A percentile compares a stretch with the other conserved stretches of the same genome.
Conservation (phyloP, 768 basidiomycete species). For the Leccinum ochraceum region DNA sequence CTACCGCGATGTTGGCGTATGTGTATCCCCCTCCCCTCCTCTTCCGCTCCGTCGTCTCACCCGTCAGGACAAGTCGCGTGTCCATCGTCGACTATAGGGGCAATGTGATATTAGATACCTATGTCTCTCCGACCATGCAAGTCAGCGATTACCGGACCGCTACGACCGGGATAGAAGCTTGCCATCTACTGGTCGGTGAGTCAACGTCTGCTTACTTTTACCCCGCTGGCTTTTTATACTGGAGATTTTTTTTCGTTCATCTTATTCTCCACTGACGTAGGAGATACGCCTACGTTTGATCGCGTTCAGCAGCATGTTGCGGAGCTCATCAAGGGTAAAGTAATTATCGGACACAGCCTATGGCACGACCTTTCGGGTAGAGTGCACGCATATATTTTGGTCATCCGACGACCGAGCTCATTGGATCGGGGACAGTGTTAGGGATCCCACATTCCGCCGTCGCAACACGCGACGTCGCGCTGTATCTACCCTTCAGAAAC, state of each 20-base stretch:
- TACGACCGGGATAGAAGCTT: slow-evolving; percentile 55
- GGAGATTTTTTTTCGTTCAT: not conserved
- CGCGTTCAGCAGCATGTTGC: slow-evolving; percentile 69
- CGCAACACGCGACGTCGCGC: slow-evolving; percentile 74
- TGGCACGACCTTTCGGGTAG: slow-evolving; percentile 83
- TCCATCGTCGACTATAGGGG: slow-evolving; percentile 61
- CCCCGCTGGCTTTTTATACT: not conserved
- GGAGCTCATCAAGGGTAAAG: slow-evolving; percentile 64
- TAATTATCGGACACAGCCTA: slow-evolving; percentile 73
- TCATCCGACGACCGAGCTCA: slow-evolving; percentile 10
- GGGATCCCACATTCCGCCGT: slow-evolving; percentile 81
- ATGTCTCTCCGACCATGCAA: slow-evolving; percentile 63
- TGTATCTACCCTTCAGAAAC: slow-evolving; percentile 80
- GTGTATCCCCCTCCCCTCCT: slow-evolving; percentile 29
- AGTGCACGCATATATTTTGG: slow-evolving; percentile 12
- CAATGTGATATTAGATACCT: slow-evolving; percentile 58
- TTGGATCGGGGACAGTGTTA: slow-evolving; percentile 50
- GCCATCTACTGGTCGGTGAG: slow-evolving; percentile 43
- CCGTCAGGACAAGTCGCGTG: slow-evolving; percentile 41
- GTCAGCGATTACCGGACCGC: slow-evolving; percentile 75
- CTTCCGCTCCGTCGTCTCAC: slow-evolving; percentile 12
- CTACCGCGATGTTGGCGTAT: slow-evolving; percentile 81
- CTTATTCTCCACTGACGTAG: slow-evolving; percentile 16
- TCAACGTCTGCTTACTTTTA: slow-evolving; percentile 2
- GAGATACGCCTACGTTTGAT: slow-evolving; percentile 52